Percentiles rank a stretch among this genome's conserved stretches.
Evolutionary conservation across 2,329 filamentous ascomycete genomes (phyloP).

Genomic region (Penicillium hordei): DNA sequence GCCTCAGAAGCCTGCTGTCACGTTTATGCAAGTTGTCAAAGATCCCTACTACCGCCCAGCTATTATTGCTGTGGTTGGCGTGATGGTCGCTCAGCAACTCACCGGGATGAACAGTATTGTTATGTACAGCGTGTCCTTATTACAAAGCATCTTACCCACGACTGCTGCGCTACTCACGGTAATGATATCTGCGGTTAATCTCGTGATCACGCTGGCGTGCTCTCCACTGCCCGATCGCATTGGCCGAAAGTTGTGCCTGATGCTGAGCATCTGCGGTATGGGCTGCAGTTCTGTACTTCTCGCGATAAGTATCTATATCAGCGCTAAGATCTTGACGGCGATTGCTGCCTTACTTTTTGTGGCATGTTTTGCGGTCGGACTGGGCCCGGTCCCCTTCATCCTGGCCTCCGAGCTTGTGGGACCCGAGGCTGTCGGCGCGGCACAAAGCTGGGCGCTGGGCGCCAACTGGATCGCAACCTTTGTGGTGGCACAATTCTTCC

Average conservation of each 20-base stretch:
- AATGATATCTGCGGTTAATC: conserved; percentile 80
- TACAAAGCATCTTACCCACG: conserved; percentile 76
- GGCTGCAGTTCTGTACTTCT: conserved; percentile 73
- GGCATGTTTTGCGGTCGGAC: conserved; percentile 81
- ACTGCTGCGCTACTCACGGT: conserved; percentile 84
- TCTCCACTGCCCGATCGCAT: conserved; percentile 84
- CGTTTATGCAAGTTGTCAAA: conserved; percentile 64
- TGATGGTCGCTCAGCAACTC: conserved; percentile 91
- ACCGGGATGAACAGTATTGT: conserved; percentile 95
- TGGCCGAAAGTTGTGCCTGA: conserved; percentile 80
- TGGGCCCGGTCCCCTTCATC: conserved; percentile 94
- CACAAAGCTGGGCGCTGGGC: conserved; percentile 82
- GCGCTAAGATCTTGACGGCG: conserved; percentile 73
- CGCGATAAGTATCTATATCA: conserved; percentile 74
- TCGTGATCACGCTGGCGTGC: conserved; percentile 76
- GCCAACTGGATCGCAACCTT: conserved; percentile 92
- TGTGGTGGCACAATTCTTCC: conserved; percentile 91
- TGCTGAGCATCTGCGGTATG: conserved; percentile 82
- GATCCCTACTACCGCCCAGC: conserved; percentile 69
- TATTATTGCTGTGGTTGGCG: conserved; percentile 78
- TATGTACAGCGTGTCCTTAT: conserved; percentile 94
- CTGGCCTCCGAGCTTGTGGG: conserved; percentile 87
- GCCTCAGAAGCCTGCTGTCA: conserved; percentile 64
- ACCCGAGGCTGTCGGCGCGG: conserved; percentile 84
- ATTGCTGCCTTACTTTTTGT: conserved; percentile 83